Evolutionary conservation across 129 eudicot species (phyloP), one percentile per base, ranked within the genome.

Genomic region (Escallonia rubra): DNA sequence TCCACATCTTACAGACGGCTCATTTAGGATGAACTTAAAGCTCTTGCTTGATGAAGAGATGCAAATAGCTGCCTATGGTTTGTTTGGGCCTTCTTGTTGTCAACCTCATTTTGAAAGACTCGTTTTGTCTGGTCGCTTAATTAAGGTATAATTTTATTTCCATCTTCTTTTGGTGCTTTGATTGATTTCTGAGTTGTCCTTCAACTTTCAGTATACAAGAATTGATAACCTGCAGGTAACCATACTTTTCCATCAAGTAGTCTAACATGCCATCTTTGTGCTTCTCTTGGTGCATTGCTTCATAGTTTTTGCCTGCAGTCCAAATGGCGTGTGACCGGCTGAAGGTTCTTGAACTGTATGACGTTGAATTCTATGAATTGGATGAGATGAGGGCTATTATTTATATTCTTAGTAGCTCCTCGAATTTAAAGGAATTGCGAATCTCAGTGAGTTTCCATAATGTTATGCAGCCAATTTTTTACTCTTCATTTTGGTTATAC

Each of bases 341-440:
- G 10, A 47, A 62, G 40, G 52, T 62, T 62, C 8, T 44, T 62
- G 66, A 62, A 43, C 39, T 62, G 10, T 47, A n/a, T n/a, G 52
- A 9, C 43, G 52, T 62, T 38, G 52, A 44, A 13, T 62, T 62
- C 10, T 14, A 62, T 43, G 38, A 62, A 0, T 5, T n/a, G 10
- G 52, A 43, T 13, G 66, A 62, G 40, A 15, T 14, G 11, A 13
- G 39, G 6, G 23, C 44, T 12, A 41, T 41, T 43, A 6, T 43
- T 44, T 62, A 51, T 52, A 62, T 62, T 62, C 52, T 62, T 8
- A n/a, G 47, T 6, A 42, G 12, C 66, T 44, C 40, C 52, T n/a
- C 53, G n/a, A 62, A 44, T 14, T 62, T 62, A 3, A 62, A 62
- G 66, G 66, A 62, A 62, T 52, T 62, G 3, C 52, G 14, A 51